Base-by-base conservation (phyloP, 345 rosid species). In the Dipteronia dyeriana region DNA sequence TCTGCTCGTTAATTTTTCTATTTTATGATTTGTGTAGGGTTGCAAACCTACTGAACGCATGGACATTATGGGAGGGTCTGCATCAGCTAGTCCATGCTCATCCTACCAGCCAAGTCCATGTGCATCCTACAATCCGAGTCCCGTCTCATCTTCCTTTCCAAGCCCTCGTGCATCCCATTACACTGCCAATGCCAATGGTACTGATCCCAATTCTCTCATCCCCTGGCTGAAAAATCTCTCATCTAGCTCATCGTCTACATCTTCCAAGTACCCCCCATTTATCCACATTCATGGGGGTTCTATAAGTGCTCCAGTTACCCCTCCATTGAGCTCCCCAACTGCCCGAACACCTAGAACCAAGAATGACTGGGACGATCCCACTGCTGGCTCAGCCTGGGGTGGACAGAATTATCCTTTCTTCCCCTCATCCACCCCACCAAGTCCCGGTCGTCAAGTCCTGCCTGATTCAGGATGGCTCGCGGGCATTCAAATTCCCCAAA, bases 201-300 rank as follows among this genome's bases (percentile, higher is more conserved):
- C 81, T 59, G 97, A 94, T 77, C 88, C 95, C 63, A 88, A 90
- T 86, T 96, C 97, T 71, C 90, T 96, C 54, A 94, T 96, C 71
- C 98, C 99, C 1, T 96, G 99, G 97, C 97, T 96, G 70, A 94
- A 92, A 77, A 92, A 90, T 79, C 97, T 96, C 68, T 89, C 99
- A 34, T 87, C 91, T 76, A 71, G 79, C 47, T 91, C 98, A 57
- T 86, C 97, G 70, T 88, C 91, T 16, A 78, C 89, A 23, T 88
- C 92, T 25, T 82, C 97, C 76, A 91, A 89, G 78, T 79, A 85
- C 12, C 86, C 94, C 29, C 79, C 85, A 66, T 84, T 87, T 68
- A 90, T 90, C 75, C 90, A 79, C 83, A 70, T 86, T 64, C 88
- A 86, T 31, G 91, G 93, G 12, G 97, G 90, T 62, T 96, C 99